A percentile compares a stretch with the other conserved stretches of the same genome.
Evolutionary conservation across 1,139 yeast genomes (phyloP).

Genomic region (Suhomyces taliae): DNA sequence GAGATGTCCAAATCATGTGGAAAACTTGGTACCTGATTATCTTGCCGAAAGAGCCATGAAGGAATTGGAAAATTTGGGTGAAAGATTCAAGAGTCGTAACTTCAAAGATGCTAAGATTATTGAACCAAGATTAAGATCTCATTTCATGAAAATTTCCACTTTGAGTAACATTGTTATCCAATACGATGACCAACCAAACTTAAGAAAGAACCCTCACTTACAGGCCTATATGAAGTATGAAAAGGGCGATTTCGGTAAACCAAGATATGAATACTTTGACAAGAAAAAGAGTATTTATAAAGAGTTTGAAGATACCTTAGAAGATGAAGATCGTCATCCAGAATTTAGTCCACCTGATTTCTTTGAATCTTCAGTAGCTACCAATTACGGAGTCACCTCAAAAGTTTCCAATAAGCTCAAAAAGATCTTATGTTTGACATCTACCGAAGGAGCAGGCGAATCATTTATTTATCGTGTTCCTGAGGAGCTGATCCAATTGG

Average conservation of each 20-base stretch:
- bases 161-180: slow-evolving; percentile 63
- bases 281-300: slow-evolving; percentile 9
- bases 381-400: slow-evolving; percentile 48
- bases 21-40: slow-evolving; percentile 46
- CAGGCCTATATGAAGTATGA: slow-evolving; percentile 37
- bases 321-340: slow-evolving; percentile 19
- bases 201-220: slow-evolving; percentile 23
- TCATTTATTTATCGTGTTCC: slow-evolving; percentile 65
- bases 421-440: slow-evolving; percentile 39
- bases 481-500: slow-evolving; percentile 71
- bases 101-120: slow-evolving; percentile 55
- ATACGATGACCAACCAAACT: slow-evolving; percentile 66
- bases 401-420: slow-evolving; percentile 35
- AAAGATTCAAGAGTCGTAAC: slow-evolving; percentile 33
- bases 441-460: slow-evolving; percentile 17
- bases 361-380: slow-evolving; percentile 37
- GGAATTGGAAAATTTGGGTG: slow-evolving; percentile 6
- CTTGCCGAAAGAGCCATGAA: slow-evolving; percentile 23
- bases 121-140: slow-evolving; percentile 47
- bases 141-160: slow-evolving; percentile 38
- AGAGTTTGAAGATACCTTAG: slow-evolving; percentile 10
- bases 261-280: slow-evolving; percentile 28
- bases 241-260: slow-evolving; percentile 20
- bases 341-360: slow-evolving; percentile 47
- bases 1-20: slow-evolving; percentile 92